Conservation (phyloP, 1,139 yeast genomes). For the Suhomyces guaymorum region DNA sequence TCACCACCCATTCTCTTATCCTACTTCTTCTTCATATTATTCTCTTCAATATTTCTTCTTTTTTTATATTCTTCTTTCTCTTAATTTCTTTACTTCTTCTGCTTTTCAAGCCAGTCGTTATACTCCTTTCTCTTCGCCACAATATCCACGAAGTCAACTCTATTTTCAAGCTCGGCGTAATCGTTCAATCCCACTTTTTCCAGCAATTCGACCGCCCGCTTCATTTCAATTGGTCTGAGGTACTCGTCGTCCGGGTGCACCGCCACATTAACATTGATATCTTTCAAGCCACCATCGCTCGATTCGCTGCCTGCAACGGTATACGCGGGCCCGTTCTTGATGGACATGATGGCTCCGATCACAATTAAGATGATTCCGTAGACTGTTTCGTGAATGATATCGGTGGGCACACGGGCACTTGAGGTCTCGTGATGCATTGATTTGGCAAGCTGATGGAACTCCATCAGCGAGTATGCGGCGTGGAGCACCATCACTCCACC, state of each 20-base stretch:
- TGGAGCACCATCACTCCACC: constrained; percentile 43
- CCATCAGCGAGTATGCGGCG: constrained; percentile 54
- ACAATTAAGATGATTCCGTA: constrained; percentile 41
- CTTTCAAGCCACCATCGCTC: constrained; percentile 16
- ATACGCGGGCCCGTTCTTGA: constrained; percentile 24
- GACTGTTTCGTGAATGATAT: constrained; percentile 43
- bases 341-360: constrained; percentile 35
- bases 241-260: constrained; percentile 24
- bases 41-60: too few species aligned
- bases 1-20: too few species aligned
- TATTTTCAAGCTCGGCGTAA: constrained; percentile 43
- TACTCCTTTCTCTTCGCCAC: constrained; percentile 41
- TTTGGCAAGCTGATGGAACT: constrained; percentile 43
- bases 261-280: constrained; percentile 21
- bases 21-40: too few species aligned
- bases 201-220: constrained; percentile 44
- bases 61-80: too few species aligned
- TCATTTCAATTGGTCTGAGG: constrained; percentile 50
- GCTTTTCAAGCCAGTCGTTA: constrained; percentile 33
- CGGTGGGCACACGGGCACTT: constrained; percentile 29
- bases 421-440: constrained; percentile 18
- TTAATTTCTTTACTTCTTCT: too few species aligned
- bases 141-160: constrained; percentile 50
- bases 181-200: constrained; percentile 48
- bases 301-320: constrained; percentile 12